Conservation (phyloP, 805 yeast genomes). For the Debaryomyces maramus region DNA sequence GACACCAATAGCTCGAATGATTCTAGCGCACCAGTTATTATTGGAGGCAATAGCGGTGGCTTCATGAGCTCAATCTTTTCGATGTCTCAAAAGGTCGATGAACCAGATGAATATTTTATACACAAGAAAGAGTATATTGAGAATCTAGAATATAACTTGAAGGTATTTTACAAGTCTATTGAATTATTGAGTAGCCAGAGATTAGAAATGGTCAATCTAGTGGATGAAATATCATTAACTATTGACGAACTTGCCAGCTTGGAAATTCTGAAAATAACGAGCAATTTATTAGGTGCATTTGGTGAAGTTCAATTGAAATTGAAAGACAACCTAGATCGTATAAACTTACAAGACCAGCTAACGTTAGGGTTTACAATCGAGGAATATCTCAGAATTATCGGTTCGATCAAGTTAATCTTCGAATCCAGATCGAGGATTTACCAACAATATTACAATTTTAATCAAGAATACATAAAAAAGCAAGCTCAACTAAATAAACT, state of each 20-base stretch:
- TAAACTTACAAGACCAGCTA: conserved; percentile 79
- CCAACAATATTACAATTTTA: conserved; percentile 42
- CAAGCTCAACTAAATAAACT: conserved; percentile 46
- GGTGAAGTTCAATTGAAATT: conserved; percentile 70
- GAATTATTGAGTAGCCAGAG: conserved; percentile 76
- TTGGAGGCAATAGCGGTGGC: conserved; percentile 33
- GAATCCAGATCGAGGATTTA: conserved; percentile 67
- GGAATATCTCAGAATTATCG: conserved; percentile 77
- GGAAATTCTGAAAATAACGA: conserved; percentile 68
- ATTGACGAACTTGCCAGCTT: conserved; percentile 63
- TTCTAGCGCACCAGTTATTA: conserved; percentile 15
- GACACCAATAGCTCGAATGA: conserved; percentile 37
- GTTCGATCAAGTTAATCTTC: conserved; percentile 71
- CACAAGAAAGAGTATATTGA: conserved; percentile 71
- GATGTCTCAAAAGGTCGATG: conserved; percentile 64
- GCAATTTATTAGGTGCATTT: conserved; percentile 66
- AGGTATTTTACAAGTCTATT: conserved; percentile 64
- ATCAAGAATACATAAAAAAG: conserved; percentile 47
- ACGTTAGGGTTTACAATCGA: conserved; percentile 86
- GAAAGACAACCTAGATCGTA: conserved; percentile 72
- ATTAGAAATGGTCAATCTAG: conserved; percentile 64
- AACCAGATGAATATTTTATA: conserved; percentile 75
- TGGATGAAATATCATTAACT: conserved; percentile 62
- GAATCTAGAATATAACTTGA: conserved; percentile 69
- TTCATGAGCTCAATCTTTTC: conserved; percentile 73